Base-by-base conservation (phyloP, 495 filamentous ascomycete species). In the Lasiosphaeriaceae sp. region DNA sequence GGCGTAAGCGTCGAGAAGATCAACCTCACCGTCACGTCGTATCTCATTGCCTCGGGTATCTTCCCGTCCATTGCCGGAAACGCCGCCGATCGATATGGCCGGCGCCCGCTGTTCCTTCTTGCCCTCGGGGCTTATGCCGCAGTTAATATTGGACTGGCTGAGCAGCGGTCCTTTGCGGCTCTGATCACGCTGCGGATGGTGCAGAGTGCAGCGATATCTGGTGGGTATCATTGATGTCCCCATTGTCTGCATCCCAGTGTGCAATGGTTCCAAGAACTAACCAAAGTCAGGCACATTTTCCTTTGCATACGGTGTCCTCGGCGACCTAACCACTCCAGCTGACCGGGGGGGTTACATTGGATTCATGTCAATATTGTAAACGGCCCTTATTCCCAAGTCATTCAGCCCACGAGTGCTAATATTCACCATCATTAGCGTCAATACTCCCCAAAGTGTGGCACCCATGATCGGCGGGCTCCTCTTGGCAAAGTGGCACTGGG, bases 391-490 rank as follows among this genome's bases (percentile, higher is more conserved):
- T 17, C 39, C 9, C 39, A n/a, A n/a, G n/a, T 43, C 39, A 14
- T 17, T 4, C 39, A 9, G 12, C 39, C 14, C 39, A 11, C 39
- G 14, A 17, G 7, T 4, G n/a, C 39, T 2, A 12, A 43, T 12
- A n/a, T 17, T 43, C 5, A 43, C 14, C 39, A 43, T 14, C 9
- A 2, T 12, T 22, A 65, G 60, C 24, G 50, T 67, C 9, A 65
- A 65, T 17, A 56, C 70, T 6, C 57, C 55, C 0, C 77, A 77
- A 9, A 68, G 73, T 0, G 52, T 82, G 2, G 80, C 77, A 0
- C 80, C 79, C 0, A 60, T 81, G 3, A 72, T 84, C 12, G 80
- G 82, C 0, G 82, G 83, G 0, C 50, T 84, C 0, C 62, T 86
- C 0, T 67, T 68, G 22, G 70, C 79, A 11, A 80, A 73, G 45